These are phyloP conservation scores for Lachancea cidri DNA, from an alignment of 805 yeast genomes.

Conservation along the genomic window DNA sequence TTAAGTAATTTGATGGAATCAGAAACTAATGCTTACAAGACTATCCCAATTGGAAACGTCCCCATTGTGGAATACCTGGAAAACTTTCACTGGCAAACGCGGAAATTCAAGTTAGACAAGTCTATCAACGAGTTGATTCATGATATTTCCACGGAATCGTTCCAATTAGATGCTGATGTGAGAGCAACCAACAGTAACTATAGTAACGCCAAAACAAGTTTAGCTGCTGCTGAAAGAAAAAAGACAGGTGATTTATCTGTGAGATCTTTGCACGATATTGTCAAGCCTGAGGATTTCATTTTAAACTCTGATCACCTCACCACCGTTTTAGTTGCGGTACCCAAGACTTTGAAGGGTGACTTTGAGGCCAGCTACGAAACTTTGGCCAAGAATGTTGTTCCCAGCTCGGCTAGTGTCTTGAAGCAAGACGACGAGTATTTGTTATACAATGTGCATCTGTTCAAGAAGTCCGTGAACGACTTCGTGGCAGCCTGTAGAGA, in stretches of 20 bases:
- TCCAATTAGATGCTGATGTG: slow-evolving; percentile 80
- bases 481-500: slow-evolving; percentile 74
- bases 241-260: slow-evolving; percentile 91
- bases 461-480: slow-evolving; percentile 71
- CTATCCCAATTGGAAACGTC: slow-evolving; percentile 49
- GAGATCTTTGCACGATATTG: slow-evolving; percentile 84
- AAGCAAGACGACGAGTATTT: slow-evolving; percentile 68
- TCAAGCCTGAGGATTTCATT: slow-evolving; percentile 77
- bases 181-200: slow-evolving; percentile 69
- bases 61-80: slow-evolving; percentile 56
- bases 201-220: slow-evolving; percentile 75
- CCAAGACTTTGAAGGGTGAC: slow-evolving; percentile 53
- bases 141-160: slow-evolving; percentile 67
- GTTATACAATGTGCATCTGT: slow-evolving; percentile 74
- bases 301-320: slow-evolving; percentile 79
- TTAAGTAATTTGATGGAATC: slow-evolving; percentile 44
- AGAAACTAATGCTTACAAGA: slow-evolving; percentile 44
- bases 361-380: slow-evolving; percentile 74
- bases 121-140: slow-evolving; percentile 72
- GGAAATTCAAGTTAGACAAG: slow-evolving; percentile 81
- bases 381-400: slow-evolving; percentile 76
- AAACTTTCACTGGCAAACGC: slow-evolving; percentile 79
- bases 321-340: slow-evolving; percentile 86
- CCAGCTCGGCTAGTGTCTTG: slow-evolving; percentile 74
- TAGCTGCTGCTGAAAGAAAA: slow-evolving; percentile 86